Conservation (phyloP, 2,329 filamentous ascomycete species). For the Capronia epimyces region DNA sequence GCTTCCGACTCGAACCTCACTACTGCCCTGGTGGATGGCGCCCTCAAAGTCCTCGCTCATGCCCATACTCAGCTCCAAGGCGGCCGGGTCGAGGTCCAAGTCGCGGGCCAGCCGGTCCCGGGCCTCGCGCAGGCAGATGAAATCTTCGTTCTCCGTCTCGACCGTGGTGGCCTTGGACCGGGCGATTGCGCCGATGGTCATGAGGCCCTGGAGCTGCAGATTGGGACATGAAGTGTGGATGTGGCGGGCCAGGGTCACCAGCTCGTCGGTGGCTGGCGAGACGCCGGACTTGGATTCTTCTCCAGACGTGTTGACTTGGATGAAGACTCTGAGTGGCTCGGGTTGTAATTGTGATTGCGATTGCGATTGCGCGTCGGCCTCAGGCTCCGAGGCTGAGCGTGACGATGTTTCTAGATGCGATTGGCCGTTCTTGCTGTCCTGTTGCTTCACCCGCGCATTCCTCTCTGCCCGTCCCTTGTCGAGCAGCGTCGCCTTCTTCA, state of each 20-base stretch:
- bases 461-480: slow-evolving; percentile 62
- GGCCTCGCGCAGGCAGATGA: slow-evolving; percentile 61
- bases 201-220: slow-evolving; percentile 72
- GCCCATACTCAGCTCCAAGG: slow-evolving; percentile 89
- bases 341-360: neutral
- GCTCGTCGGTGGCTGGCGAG: slow-evolving; percentile 45
- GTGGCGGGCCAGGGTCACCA: slow-evolving; percentile 60
- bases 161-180: slow-evolving; percentile 66
- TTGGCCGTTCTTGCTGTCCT: neutral
- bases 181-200: slow-evolving; percentile 97
- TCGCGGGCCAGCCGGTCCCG: slow-evolving; percentile 63
- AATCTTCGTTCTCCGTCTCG: slow-evolving; percentile 89
- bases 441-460: slow-evolving; percentile 27
- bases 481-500: slow-evolving; percentile 80
- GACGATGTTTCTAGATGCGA: slow-evolving; percentile 30
- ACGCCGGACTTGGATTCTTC: slow-evolving; percentile 82
- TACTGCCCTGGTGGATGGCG: slow-evolving; percentile 75
- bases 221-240: slow-evolving; percentile 61
- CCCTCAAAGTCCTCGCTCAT: slow-evolving; percentile 97
- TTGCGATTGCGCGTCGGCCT: slow-evolving; percentile 22
- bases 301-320: slow-evolving; percentile 93
- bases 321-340: slow-evolving; percentile 62
- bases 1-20: slow-evolving; percentile 86
- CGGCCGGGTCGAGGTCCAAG: slow-evolving; percentile 49
- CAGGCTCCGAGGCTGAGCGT: slow-evolving; percentile 22